Conservation (phyloP, 208 protist species). For the Acanthamoeba sp. region DNA sequence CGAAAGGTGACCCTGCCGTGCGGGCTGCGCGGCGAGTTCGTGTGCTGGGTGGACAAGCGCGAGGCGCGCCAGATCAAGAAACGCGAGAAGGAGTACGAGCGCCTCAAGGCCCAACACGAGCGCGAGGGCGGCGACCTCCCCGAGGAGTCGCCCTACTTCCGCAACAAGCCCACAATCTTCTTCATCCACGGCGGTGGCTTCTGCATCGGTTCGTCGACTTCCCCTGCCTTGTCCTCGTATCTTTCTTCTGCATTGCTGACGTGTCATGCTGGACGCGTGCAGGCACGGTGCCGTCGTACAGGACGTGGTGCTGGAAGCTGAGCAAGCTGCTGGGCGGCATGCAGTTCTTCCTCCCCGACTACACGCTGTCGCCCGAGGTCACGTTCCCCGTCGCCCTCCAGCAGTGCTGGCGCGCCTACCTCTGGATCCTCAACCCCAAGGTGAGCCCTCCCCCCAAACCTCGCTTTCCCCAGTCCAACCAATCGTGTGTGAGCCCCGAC, state of each 20-base stretch:
- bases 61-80: slow-evolving; percentile 18
- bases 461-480: too few relatives aligned
- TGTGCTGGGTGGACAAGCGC: slow-evolving; percentile 18
- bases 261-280: neutral
- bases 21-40: slow-evolving; percentile 34
- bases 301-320: slow-evolving; percentile 25
- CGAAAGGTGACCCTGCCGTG: slow-evolving; percentile 14
- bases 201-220: neutral
- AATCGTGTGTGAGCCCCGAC: neutral
- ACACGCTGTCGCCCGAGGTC: slow-evolving; percentile 24
- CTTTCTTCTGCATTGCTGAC: neutral
- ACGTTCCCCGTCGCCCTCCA: slow-evolving; percentile 16
- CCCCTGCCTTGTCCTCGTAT: neutral
- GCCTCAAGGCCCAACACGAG: slow-evolving; percentile 10
- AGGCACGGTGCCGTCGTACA: slow-evolving; percentile 21
- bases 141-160: slow-evolving; percentile 17
- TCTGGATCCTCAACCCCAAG: slow-evolving; percentile 26
- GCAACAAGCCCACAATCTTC: slow-evolving; percentile 37
- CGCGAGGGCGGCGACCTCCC: slow-evolving; percentile 9
- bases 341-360: slow-evolving; percentile 40
- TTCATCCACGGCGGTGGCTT: slow-evolving; percentile 24
- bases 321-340: slow-evolving; percentile 19
- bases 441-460: neutral
- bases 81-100: neutral
- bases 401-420: slow-evolving; percentile 1